Conservation (phyloP, 108 stramenopile species). For the Pseudonitzschia pungens region DNA sequence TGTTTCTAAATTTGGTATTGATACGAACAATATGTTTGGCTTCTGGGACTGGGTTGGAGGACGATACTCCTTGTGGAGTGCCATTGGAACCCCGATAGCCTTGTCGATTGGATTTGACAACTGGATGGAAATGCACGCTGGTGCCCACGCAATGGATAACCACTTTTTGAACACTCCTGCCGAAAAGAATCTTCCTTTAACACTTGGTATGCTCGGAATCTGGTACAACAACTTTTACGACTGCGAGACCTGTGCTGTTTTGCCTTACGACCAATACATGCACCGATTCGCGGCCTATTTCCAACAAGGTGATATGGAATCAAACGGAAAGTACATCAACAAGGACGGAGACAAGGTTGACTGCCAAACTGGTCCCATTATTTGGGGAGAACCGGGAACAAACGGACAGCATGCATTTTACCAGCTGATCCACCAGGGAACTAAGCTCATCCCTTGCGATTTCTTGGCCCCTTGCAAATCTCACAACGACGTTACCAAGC, state of each 20-base stretch:
- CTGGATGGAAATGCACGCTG: constrained; percentile 91
- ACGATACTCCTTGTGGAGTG: constrained; percentile 88
- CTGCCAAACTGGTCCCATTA: constrained; percentile 78
- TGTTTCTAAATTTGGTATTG: constrained; percentile 89
- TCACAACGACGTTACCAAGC: constrained; percentile 64
- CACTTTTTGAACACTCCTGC: constrained; percentile 94
- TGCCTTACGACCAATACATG: constrained; percentile 97
- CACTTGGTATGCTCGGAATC: constrained; percentile 93
- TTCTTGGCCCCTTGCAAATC: constrained; percentile 91
- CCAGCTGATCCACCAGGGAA: constrained; percentile 98
- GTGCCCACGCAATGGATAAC: constrained; percentile 97
- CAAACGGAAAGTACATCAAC: constrained; percentile 95
- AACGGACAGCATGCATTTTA: constrained; percentile 99
- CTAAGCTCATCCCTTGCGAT: constrained; percentile 91
- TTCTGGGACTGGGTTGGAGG: constrained; percentile 99
- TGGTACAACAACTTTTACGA: constrained; percentile 99
- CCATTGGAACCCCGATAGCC: constrained; percentile 90
- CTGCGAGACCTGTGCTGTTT: constrained; percentile 85
- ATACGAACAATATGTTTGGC: constrained; percentile 94
- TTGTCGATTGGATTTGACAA: constrained; percentile 90
- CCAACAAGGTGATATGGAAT: constrained; percentile 99
- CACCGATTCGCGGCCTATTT: constrained; percentile 96
- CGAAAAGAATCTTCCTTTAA: constrained; percentile 92
- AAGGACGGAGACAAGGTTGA: constrained; percentile 61
- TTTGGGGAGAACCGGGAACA: constrained; percentile 98